These are phyloP conservation scores for Ganoderma sinense DNA, from an alignment of 1,284 basidiomycete species.

Conservation along the genomic window DNA sequence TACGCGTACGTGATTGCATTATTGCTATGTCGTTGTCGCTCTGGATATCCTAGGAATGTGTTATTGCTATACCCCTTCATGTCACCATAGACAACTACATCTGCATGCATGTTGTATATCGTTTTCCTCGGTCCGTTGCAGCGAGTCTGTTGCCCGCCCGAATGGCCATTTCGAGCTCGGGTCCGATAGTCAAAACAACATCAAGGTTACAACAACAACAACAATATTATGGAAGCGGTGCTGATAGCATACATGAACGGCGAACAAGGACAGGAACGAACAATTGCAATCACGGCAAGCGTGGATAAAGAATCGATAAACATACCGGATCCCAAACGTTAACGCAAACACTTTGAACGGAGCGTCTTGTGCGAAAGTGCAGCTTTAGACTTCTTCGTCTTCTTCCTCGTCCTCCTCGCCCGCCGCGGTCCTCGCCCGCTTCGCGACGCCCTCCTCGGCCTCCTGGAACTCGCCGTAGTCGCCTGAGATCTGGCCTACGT, in stretches of 20 bases:
- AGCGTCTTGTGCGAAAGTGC: background rate
- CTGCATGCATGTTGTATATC: conserved; percentile 11
- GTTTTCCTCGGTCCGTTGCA: background rate
- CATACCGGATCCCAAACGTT: conserved; percentile 4
- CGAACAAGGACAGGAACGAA: background rate
- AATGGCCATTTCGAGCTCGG: background rate
- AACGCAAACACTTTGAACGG: background rate
- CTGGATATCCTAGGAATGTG: conserved; percentile 28
- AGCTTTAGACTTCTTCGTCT: conserved; percentile 3
- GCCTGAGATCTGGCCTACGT: conserved; percentile 37
- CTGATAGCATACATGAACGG: conserved; percentile 1
- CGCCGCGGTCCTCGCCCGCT: conserved; percentile 33
- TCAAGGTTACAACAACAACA: background rate
- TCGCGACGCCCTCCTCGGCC: conserved; percentile 51
- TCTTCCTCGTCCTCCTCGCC: conserved; percentile 26
- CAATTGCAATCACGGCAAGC: background rate
- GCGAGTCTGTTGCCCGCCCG: too few relatives aligned
- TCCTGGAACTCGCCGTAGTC: conserved; percentile 42
- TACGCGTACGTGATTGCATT: conserved; percentile 6
- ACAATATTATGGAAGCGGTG: background rate
- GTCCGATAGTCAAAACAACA: background rate
- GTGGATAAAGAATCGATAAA: conserved; percentile 20
- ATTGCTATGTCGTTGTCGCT: conserved; percentile 14
- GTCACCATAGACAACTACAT: conserved; percentile 20
- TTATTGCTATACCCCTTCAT: conserved; percentile 35